These are phyloP conservation scores for Dicorynia guianensis DNA, from an alignment of 306 rosid species.

Conservation along the genomic window DNA sequence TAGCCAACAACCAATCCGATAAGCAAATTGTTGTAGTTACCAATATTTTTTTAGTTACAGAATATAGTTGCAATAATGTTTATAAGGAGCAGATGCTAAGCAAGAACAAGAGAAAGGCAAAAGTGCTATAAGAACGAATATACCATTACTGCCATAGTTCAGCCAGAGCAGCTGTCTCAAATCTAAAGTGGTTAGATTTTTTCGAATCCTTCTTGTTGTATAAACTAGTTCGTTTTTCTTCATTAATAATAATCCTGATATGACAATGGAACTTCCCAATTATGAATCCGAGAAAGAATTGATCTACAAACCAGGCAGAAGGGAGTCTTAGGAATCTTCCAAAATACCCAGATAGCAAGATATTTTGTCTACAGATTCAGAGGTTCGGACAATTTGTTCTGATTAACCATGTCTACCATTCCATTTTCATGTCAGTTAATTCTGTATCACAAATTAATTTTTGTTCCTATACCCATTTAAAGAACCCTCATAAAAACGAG, in stretches of 20 bases:
- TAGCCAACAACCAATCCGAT: neutral
- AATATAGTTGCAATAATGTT: neutral
- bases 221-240: neutral
- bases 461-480: neutral
- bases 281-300: neutral
- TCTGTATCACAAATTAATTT: conserved; percentile 1
- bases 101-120: conserved; percentile 13
- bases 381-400: conserved; percentile 19
- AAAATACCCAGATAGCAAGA: conserved; percentile 9
- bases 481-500: neutral
- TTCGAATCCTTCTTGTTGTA: neutral
- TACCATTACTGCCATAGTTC: conserved; percentile 7
- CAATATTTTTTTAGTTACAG: neutral
- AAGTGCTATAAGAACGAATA: conserved; percentile 3
- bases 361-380: conserved; percentile 20
- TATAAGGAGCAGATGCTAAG: conserved; percentile 11
- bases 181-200: neutral
- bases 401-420: neutral
- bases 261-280: conserved; percentile 4
- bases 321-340: neutral
- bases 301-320: neutral
- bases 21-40: neutral
- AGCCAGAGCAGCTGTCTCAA: neutral
- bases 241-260: conserved; percentile 3
- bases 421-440: neutral